These are phyloP conservation scores for Fusarium sp. DNA, from an alignment of 2,329 filamentous ascomycete genomes.

Conservation along the genomic window DNA sequence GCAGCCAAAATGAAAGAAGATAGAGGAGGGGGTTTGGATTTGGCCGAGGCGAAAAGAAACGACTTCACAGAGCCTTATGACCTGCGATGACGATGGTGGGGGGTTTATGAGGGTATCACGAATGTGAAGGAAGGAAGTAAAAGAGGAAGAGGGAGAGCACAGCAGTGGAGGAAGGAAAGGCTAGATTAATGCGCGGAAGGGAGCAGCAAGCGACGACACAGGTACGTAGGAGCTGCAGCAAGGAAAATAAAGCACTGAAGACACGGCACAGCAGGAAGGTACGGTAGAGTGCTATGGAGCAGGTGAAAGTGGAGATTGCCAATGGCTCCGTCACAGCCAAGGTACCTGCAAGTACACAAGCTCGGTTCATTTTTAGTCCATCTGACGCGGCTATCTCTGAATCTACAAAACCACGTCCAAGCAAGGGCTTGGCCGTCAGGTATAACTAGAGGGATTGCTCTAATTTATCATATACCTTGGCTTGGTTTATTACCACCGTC, in stretches of 20 bases:
- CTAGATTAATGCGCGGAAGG: constrained; percentile 36
- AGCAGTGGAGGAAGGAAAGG: constrained; percentile 25
- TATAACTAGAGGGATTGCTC: background rate
- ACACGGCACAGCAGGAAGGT: constrained; percentile 24
- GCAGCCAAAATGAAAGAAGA: constrained; percentile 19
- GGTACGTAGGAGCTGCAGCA: constrained; percentile 29
- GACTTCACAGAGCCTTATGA: constrained; percentile 14
- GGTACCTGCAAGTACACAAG: constrained; percentile 23
- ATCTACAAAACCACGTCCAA: background rate
- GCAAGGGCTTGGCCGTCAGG: constrained; percentile 1
- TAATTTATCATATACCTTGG: background rate
- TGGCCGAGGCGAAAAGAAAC: constrained; percentile 17
- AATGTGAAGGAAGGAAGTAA: constrained; percentile 27
- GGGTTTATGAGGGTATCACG: constrained; percentile 35
- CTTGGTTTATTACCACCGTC: background rate
- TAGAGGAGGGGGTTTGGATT: constrained; percentile 6
- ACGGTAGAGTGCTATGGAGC: constrained; percentile 4
- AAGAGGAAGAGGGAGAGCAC: constrained; percentile 17
- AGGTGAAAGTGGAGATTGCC: constrained; percentile 15
- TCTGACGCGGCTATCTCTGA: constrained; percentile 12
- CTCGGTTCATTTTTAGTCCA: constrained; percentile 11
- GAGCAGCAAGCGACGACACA: constrained; percentile 24
- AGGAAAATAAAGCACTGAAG: constrained; percentile 21
- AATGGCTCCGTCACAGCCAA: constrained; percentile 5
- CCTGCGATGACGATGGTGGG: constrained; percentile 25